Evolutionary conservation across 345 rosid species (phyloP).

Genomic region (Mangifera indica): DNA sequence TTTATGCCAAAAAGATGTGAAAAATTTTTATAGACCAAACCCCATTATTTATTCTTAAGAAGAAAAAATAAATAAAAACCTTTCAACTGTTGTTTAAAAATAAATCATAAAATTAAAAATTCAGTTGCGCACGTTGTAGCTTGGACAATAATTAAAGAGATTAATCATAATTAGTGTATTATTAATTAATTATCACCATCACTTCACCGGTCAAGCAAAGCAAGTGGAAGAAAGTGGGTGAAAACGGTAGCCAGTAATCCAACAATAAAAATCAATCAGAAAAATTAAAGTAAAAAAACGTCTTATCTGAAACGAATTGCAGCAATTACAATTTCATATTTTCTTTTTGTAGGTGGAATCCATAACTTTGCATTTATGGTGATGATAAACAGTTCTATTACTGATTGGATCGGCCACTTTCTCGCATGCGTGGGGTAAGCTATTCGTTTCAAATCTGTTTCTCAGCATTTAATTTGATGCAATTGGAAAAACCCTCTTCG

Average conservation of each 20-base stretch:
- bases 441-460: constrained; percentile 1
- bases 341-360: background rate
- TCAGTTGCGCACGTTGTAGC: too few species aligned
- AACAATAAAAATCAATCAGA: background rate
- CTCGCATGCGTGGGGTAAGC: constrained; percentile 61
- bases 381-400: constrained; percentile 26
- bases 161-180: too few species aligned
- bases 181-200: background rate
- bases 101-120: too few species aligned
- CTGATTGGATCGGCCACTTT: constrained; percentile 52
- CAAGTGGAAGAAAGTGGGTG: background rate
- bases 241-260: background rate
- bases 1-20: too few species aligned
- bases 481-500: background rate
- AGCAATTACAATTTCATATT: background rate
- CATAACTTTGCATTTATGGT: constrained; percentile 30
- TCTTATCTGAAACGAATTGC: too few species aligned
- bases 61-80: too few species aligned
- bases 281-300: background rate
- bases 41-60: too few species aligned
- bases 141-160: too few species aligned
- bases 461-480: too few species aligned
- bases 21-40: too few species aligned
- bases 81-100: too few species aligned
- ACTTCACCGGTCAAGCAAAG: background rate